Conservation (phyloP, 345 rosid genomes). For the Rhodomyrtus tomentosa region DNA sequence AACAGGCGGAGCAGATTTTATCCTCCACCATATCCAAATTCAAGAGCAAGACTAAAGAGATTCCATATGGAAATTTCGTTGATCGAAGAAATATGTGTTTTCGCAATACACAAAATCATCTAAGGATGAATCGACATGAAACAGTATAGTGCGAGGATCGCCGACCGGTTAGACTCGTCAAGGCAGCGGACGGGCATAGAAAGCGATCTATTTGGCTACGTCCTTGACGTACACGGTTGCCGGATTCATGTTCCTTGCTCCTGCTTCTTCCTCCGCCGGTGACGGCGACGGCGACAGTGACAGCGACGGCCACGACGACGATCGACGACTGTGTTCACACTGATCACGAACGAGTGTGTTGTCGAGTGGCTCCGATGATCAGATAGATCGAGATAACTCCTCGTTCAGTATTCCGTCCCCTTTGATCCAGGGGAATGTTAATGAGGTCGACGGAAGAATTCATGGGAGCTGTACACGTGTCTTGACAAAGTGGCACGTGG, state of each 20-base stretch:
- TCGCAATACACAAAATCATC: not conserved
- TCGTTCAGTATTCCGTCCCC: not conserved
- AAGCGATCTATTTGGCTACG: conserved; percentile 56
- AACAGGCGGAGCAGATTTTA: not conserved
- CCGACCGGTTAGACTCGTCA: conserved; percentile 57
- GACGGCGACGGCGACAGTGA: not conserved
- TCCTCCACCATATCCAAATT: not conserved
- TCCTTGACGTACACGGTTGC: conserved; percentile 51
- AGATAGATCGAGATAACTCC: not conserved
- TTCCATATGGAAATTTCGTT: too few relatives aligned
- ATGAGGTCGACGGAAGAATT: not conserved
- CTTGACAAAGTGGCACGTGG: not conserved
- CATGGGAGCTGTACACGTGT: not conserved
- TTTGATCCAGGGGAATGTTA: not conserved
- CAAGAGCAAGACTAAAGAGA: not conserved
- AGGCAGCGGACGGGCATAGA: conserved; percentile 68
- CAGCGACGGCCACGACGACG: not conserved
- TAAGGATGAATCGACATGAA: not conserved
- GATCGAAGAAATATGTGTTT: too few relatives aligned
- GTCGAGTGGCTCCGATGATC: not conserved
- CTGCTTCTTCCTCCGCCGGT: not conserved
- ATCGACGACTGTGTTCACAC: not conserved
- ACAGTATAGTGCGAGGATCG: not conserved
- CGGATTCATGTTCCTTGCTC: conserved; percentile 20
- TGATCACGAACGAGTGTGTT: not conserved